These are phyloP conservation scores for Aphanocladium album DNA, from an alignment of 2,329 filamentous ascomycete species.

Conservation along the genomic window DNA sequence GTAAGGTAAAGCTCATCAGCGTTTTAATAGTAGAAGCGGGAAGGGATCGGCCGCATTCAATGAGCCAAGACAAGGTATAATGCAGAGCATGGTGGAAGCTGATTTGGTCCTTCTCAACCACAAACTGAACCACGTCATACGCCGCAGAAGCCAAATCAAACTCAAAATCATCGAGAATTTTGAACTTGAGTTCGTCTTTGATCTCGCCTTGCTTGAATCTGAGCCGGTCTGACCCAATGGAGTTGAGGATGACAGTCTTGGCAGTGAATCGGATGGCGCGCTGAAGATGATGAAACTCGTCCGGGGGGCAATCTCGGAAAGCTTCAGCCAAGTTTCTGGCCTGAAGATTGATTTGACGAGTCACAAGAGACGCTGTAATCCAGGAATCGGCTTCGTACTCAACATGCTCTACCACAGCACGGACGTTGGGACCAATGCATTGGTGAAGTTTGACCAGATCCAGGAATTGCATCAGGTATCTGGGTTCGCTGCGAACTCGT, in stretches of 20 bases:
- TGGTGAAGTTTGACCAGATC: constrained; percentile 95
- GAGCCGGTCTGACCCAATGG: constrained; percentile 79
- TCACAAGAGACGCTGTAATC: constrained; percentile 94
- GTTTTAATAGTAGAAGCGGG: constrained; percentile 59
- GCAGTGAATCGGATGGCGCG: constrained; percentile 69
- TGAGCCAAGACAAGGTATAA: constrained; percentile 92
- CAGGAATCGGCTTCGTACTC: constrained; percentile 98
- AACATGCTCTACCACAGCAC: constrained; percentile 90
- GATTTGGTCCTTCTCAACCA: constrained; percentile 83
- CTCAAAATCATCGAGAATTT: constrained; percentile 70
- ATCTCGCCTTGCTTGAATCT: constrained; percentile 85
- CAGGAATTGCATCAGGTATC: constrained; percentile 90
- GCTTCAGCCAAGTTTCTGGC: constrained; percentile 85
- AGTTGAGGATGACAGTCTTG: constrained; percentile 81
- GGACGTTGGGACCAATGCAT: constrained; percentile 88
- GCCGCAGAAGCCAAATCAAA: constrained; percentile 58
- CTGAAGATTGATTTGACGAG: constrained; percentile 88
- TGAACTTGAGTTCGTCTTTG: constrained; percentile 80
- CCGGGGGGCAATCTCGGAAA: constrained; percentile 65
- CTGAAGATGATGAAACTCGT: constrained; percentile 61
- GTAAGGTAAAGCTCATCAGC: constrained; percentile 66
- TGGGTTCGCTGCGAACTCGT: constrained; percentile 72
- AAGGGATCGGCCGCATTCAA: constrained; percentile 82
- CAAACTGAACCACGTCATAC: constrained; percentile 75
- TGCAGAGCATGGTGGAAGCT: constrained; percentile 97